Base-by-base conservation (phyloP, 495 filamentous ascomycete genomes). In the Elaphomyces granulatus region DNA sequence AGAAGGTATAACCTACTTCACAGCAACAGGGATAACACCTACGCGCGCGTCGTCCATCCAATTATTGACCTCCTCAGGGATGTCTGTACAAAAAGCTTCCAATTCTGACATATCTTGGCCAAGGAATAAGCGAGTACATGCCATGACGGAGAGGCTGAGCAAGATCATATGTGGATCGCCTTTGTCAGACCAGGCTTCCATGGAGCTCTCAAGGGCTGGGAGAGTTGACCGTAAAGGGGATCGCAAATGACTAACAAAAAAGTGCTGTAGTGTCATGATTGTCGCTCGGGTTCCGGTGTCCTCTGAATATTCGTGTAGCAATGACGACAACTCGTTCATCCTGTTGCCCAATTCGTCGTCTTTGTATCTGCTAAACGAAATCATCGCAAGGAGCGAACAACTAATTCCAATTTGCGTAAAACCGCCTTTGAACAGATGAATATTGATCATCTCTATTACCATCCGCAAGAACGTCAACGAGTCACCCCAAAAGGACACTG, bases 401-500 rank as follows among this genome's bases (percentile, higher is more conserved):
- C 72, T 83, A 46, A 87, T 70, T 19, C 82, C 78, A 12, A 80
- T 74, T 51, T 92, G 80, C 0, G 79, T 74, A 49, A 81, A 85
- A 2, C 71, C 66, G 0, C 78, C 81, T 18, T 56, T 46, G 30
- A 70, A 66, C 12, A 92, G 63, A 46, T 83, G 77, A 15, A 78
- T 69, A 33, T 78, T 68, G 47, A 88, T 61, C 64, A 86, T 77
- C 37, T 78, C 67, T 8, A 88, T 68, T 3, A 77, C 63, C 42
- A 83, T 74, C 38, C 81, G 75, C 52, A 87, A 92, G 56, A 87
- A 93, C 17, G 75, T 70, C 16, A 83, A 49, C 14, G 66, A 60
- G 52, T 90, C 76, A 47, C 73, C 77, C 85, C 85, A 94, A 59
- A 81, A 93, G 1, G 80, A 80, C n/a, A 83, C 76, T 37, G 76